phyloP scores from a whole-genome alignment of 78 protist species.

The Bodo saltans region DNA sequence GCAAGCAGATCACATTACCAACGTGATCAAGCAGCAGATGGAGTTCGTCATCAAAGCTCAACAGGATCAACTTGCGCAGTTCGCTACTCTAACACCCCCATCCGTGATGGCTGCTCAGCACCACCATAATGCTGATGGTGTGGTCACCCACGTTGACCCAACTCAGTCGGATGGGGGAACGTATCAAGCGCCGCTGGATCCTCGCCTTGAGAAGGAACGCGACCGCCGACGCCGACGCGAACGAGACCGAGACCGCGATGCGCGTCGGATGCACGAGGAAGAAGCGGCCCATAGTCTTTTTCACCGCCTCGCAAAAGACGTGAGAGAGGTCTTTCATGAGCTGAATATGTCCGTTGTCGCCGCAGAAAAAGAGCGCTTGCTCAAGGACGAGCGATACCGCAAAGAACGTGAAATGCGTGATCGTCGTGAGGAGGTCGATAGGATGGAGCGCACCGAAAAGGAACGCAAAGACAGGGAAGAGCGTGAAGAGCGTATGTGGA shows the following conservation, averaged over 20 bases:
- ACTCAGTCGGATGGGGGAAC: too few species aligned
- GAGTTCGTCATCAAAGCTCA: too few species aligned
- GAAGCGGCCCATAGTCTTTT: neutral
- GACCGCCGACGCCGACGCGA: neutral
- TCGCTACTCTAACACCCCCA: too few species aligned
- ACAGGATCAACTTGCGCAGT: too few species aligned
- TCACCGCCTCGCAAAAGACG: neutral
- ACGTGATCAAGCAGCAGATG: too few species aligned
- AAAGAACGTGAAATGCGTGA: neutral
- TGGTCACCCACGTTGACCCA: too few species aligned
- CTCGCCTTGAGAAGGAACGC: neutral
- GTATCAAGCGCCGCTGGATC: too few species aligned
- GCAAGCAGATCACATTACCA: too few species aligned
- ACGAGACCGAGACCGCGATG: neutral
- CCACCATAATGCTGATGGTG: too few species aligned
- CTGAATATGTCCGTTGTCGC: neutral
- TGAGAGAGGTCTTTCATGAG: neutral
- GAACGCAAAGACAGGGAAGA: neutral
- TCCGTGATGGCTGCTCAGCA: too few species aligned
- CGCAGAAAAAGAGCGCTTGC: neutral
- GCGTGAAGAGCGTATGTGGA: neutral
- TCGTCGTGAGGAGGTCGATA: neutral
- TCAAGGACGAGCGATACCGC: neutral
- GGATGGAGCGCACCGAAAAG: neutral
- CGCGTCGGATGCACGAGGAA: neutral